phyloP scores from a whole-genome alignment of 2,329 filamentous ascomycete genomes.

The Nannizzia gypsea region DNA sequence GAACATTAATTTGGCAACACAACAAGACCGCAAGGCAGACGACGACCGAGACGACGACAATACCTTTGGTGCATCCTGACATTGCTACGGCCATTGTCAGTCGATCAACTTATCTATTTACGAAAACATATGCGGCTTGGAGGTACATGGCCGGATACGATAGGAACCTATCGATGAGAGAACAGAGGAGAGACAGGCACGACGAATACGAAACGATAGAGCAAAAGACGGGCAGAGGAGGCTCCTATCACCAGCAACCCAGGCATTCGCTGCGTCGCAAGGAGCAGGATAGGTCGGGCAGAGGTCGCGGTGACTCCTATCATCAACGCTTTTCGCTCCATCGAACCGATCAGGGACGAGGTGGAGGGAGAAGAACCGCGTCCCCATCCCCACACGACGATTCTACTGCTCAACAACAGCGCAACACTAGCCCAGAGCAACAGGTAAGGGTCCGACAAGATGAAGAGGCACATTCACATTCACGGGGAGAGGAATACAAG shows the following conservation, averaged over 20 bases:
- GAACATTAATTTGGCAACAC: conserved; percentile 4
- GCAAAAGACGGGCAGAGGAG: conserved; percentile 18
- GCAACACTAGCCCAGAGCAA: conserved; percentile 15
- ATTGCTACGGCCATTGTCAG: not conserved
- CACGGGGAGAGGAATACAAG: conserved; percentile 26
- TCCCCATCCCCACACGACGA: conserved; percentile 11
- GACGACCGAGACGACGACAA: conserved; percentile 1
- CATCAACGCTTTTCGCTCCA: conserved; percentile 16
- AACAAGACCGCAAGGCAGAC: not conserved
- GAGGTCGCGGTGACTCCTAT: conserved; percentile 22
- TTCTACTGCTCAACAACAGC: conserved; percentile 14
- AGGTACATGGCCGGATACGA: conserved; percentile 40
- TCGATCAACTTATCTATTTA: not conserved
- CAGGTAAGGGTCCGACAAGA: conserved; percentile 19
- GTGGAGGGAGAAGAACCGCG: conserved; percentile 18
- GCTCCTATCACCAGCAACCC: conserved; percentile 32
- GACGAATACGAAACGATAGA: conserved; percentile 30
- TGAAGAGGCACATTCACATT: conserved; percentile 19
- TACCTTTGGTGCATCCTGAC: not conserved
- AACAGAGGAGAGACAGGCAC: conserved; percentile 37
- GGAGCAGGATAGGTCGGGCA: conserved; percentile 22
- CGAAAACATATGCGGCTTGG: conserved; percentile 31
- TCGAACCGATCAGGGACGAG: conserved; percentile 17
- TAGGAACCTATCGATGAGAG: conserved; percentile 40
- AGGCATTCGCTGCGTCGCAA: conserved; percentile 25